Base-by-base conservation (phyloP, 2,329 filamentous ascomycete species). In the Xylaria sp. region DNA sequence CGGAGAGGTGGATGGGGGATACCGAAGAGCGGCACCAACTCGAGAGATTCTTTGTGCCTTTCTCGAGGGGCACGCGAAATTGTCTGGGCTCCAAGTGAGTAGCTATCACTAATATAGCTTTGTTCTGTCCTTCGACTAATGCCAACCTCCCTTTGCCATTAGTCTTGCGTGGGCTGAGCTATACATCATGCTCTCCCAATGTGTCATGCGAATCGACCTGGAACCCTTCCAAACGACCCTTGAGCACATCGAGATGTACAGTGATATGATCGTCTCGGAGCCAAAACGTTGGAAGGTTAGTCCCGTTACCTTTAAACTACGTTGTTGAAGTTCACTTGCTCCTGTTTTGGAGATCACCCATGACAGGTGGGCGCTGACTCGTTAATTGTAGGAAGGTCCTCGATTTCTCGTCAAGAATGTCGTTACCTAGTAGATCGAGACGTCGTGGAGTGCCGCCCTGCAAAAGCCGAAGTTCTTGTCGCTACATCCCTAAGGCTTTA, bases 381-480 rank as follows among this genome's bases (percentile, higher is more conserved):
- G 1, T 15, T 4, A 17, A 11, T n/a, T 38, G 17, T 33, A 51
- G 47, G 47, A 51, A 37, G 47, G 47, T 7, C 47, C 47, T n/a
- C 47, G 47, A 1, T 51, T 51, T 17, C 33, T 51, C 10, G 31
- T 51, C 19, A 51, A 51, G 47, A 38, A 38, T 17, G 31, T 51
- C 9, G 15, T 48, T 48, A 13, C n/a, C 35, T 35, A 48, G 10
- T 48, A 70, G n/a, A n/a, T n/a, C n/a, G n/a, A n/a, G n/a, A n/a
- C n/a, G n/a, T n/a, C n/a, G n/a, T n/a, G n/a, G n/a, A n/a, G n/a
- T n/a, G n/a, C n/a, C n/a, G n/a, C n/a, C n/a, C n/a, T n/a, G n/a
- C n/a, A n/a, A n/a, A n/a, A n/a, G n/a, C n/a, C n/a, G n/a, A n/a
- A n/a, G n/a, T n/a, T n/a, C n/a, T n/a, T n/a, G n/a, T n/a, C n/a